A percentile compares a stretch with the other conserved stretches of the same genome.
phyloP scores from a whole-genome alignment of 169 alveolate species.

The Nephromyces sp. region DNA sequence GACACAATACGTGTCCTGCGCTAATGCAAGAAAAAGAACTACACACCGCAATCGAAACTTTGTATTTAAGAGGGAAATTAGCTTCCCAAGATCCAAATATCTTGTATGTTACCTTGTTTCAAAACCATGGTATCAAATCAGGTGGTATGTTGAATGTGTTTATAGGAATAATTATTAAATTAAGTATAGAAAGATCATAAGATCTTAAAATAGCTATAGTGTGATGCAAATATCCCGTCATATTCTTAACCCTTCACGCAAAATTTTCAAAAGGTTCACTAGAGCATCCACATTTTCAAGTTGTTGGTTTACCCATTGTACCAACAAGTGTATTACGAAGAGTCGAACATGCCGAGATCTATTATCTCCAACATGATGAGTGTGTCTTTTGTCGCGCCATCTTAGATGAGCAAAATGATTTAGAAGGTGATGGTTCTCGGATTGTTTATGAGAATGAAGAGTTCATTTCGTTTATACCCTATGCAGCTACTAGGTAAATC shows the following conservation, averaged over 20 bases:
- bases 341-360: neutral
- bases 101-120: constrained; percentile 4
- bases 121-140: constrained; percentile 2
- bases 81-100: neutral
- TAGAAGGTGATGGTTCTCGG: constrained; percentile 8
- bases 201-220: too few relatives aligned
- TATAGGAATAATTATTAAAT: neutral
- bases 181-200: neutral
- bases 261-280: neutral
- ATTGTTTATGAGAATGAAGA: neutral
- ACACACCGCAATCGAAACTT: neutral
- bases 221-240: too few relatives aligned
- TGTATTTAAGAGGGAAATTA: constrained; percentile 1
- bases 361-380: neutral
- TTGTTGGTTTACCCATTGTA: constrained; percentile 1
- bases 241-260: too few relatives aligned
- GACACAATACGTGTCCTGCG: constrained; percentile 8
- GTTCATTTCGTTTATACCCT: constrained; percentile 1
- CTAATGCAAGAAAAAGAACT: neutral
- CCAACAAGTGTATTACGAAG: constrained; percentile 1
- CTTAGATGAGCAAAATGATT: neutral
- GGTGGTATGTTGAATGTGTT: neutral
- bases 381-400: constrained; percentile 7
- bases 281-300: constrained; percentile 14
- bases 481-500: constrained; percentile 5